Evolutionary conservation across 1,284 basidiomycete genomes (phyloP), one percentile per base, ranked within the genome.

Genomic region (Apiotrichum sp.): DNA sequence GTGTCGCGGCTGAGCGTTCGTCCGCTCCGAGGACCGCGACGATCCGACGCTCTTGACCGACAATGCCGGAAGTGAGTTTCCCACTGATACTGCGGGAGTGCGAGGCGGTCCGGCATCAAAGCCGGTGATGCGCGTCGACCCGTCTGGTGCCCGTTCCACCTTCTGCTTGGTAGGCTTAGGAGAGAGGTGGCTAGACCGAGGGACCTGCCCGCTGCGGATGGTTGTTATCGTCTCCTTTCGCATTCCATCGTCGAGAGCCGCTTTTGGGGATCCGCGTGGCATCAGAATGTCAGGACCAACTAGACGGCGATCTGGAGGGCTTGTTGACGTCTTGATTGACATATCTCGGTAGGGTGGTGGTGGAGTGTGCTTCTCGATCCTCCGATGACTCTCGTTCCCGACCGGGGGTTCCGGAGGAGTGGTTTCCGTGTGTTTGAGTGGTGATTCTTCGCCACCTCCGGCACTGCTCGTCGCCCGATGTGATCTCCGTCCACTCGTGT

Each of bases 81-180:
- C 4, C 6, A 13, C 35, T 16, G 48, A 39, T 34, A 38, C 33
- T 11, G 44, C 38, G 16, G 44, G 49, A 10, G 51, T 43, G 34
- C 54, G 58, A 5, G 50, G 63, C 44, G 41, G 62, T 44, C 11
- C 58, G n/a, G 68, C 69, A 50, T 69, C 66, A 44, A 71, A 71
- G 2, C 69, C 69, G 11, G 65, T 71, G 35, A 69, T 61, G 16
- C 68, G 67, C 35, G 59, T 65, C n/a, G 61, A 58, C n/a, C 67
- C 67, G 36, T 58, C 58, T 10, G 61, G 55, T 4, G 61, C 51
- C 1, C 62, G 57, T 50, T 69, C 67, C 2, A 68, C 55, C 34
- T 53, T 63, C 11, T 55, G 50, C 42, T 63, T 63, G 11, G 47
- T 33, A 13, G 44, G 32, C 22, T 34, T 50, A 16, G 39, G 2